phyloP scores from a whole-genome alignment of 2,329 filamentous ascomycete genomes.

The Lasiodiplodia theobromae region DNA sequence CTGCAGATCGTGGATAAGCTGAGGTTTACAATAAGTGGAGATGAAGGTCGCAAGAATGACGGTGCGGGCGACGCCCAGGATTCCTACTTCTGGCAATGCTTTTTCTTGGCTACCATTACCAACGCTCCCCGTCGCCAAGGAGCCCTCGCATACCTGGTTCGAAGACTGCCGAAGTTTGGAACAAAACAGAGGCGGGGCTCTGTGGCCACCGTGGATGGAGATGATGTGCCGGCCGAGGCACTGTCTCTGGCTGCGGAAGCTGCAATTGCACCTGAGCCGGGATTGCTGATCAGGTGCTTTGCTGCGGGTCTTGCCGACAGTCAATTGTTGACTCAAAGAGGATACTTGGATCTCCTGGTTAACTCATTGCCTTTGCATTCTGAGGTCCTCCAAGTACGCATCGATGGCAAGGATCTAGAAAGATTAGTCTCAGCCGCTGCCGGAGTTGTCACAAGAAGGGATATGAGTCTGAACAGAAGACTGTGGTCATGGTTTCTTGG shows the following conservation, averaged over 20 bases:
- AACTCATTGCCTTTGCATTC: conserved; percentile 88
- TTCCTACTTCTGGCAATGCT: conserved; percentile 97
- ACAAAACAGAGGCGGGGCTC: conserved; percentile 32
- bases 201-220: conserved; percentile 26
- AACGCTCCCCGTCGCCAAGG: conserved; percentile 84
- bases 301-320: conserved; percentile 86
- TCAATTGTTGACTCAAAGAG: conserved; percentile 89
- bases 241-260: conserved; percentile 65
- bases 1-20: conserved; percentile 79
- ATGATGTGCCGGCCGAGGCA: conserved; percentile 5
- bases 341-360: conserved; percentile 91
- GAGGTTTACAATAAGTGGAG: conserved; percentile 60
- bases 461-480: conserved; percentile 95
- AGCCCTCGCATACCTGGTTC: conserved; percentile 83
- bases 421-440: conserved; percentile 81
- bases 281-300: conserved; percentile 88
- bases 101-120: conserved; percentile 92
- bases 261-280: conserved; percentile 89
- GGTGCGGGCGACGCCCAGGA: conserved; percentile 61
- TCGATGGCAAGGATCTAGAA: conserved; percentile 78
- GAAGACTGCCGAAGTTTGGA: conserved; percentile 75
- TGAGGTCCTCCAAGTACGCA: conserved; percentile 75
- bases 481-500: conserved; percentile 97
- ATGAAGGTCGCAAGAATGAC: conserved; percentile 58
- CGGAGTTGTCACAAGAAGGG: conserved; percentile 85